Conservation (phyloP, 2,329 filamentous ascomycete species). For the Curvularia spicifera region DNA sequence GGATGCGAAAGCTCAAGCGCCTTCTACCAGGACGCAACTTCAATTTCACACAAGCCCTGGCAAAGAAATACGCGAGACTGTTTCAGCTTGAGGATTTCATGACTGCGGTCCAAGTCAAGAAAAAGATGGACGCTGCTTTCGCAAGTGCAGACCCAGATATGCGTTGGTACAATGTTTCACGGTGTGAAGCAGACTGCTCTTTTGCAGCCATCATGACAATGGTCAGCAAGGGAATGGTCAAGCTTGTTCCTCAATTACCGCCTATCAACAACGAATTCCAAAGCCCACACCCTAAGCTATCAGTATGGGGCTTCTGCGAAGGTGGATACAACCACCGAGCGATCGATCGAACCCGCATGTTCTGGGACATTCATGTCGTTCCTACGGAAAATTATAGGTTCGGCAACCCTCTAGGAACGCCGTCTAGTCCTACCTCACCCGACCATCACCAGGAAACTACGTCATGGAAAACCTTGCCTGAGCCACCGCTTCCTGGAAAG, state of each 20-base stretch:
- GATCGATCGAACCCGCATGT: conserved; percentile 69
- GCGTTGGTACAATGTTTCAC: conserved; percentile 57
- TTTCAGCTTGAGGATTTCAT: conserved; percentile 50
- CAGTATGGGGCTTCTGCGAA: conserved; percentile 72
- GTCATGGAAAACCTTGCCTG: conserved; percentile 31
- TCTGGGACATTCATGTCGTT: conserved; percentile 66
- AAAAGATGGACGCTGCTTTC: conserved; percentile 64
- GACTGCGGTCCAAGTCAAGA: conserved; percentile 67
- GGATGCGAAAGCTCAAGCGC: conserved; percentile 65
- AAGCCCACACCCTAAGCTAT: conserved; percentile 51
- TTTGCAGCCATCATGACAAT: conserved; percentile 72
- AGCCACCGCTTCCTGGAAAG: conserved; percentile 39
- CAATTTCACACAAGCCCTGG: conserved; percentile 66
- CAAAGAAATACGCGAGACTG: conserved; percentile 63
- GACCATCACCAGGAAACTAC: conserved; percentile 11
- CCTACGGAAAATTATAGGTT: conserved; percentile 66
- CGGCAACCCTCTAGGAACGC: conserved; percentile 59
- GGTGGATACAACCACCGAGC: conserved; percentile 74
- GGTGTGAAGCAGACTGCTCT: conserved; percentile 66
- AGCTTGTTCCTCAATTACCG: conserved; percentile 61
- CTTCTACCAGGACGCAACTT: conserved; percentile 66
- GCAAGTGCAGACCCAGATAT: conserved; percentile 24
- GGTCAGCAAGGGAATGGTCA: conserved; percentile 64
- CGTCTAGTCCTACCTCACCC: conserved; percentile 42
- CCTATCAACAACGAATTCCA: conserved; percentile 59